Evolutionary conservation across 2,329 filamentous ascomycete species (phyloP).

Genomic region (Neopestalotiopsis clavispora): DNA sequence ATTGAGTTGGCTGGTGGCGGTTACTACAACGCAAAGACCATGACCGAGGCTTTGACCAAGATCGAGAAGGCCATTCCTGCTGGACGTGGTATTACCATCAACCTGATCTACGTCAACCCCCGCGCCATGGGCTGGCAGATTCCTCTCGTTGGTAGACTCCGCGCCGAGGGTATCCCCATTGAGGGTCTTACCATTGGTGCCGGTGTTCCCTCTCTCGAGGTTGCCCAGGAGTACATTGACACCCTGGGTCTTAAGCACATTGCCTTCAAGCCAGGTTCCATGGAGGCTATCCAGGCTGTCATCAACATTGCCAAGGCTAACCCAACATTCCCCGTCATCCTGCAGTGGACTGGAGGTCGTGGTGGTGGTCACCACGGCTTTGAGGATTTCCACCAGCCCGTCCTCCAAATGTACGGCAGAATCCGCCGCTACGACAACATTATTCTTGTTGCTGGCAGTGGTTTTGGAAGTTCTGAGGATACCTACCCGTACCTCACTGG

Average conservation of each 20-base stretch:
- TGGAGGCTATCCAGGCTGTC: slow-evolving; percentile 85
- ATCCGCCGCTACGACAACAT: slow-evolving; percentile 87
- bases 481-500: slow-evolving; percentile 93
- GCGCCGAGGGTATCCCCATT: slow-evolving; percentile 85
- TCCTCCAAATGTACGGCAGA: slow-evolving; percentile 88
- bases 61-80: slow-evolving; percentile 85
- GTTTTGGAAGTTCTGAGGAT: slow-evolving; percentile 88
- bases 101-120: slow-evolving; percentile 90
- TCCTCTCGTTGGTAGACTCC: slow-evolving; percentile 78
- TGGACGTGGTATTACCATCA: slow-evolving; percentile 86
- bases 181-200: slow-evolving; percentile 92
- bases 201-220: slow-evolving; percentile 90
- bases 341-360: slow-evolving; percentile 95
- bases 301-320: slow-evolving; percentile 96
- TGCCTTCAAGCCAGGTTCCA: slow-evolving; percentile 89
- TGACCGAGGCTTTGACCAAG: slow-evolving; percentile 83
- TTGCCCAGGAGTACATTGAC: slow-evolving; percentile 91
- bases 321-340: slow-evolving; percentile 86
- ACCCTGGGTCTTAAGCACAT: slow-evolving; percentile 94
- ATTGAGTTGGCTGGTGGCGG: slow-evolving; percentile 90
- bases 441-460: slow-evolving; percentile 86
- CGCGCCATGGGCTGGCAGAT: slow-evolving; percentile 93
- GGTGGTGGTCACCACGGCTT: slow-evolving; percentile 94
- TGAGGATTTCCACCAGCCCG: slow-evolving; percentile 93
- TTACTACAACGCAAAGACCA: slow-evolving; percentile 81